phyloP scores from a whole-genome alignment of 495 filamentous ascomycete species.

The Symbiotaphrina buchneri region DNA sequence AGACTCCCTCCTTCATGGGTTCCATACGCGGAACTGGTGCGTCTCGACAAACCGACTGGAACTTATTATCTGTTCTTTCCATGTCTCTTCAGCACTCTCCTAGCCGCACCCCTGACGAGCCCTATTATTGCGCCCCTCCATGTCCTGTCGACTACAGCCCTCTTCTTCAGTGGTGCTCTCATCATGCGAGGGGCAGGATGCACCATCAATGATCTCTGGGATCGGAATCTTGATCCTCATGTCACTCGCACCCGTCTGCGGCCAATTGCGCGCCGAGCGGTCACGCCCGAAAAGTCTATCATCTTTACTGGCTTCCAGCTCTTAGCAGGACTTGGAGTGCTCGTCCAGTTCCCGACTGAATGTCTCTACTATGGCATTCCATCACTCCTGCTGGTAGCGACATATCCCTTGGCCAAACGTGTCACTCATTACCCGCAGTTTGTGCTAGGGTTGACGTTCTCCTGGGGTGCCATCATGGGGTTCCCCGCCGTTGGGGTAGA shows the following conservation, averaged over 20 bases:
- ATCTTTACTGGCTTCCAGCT: slow-evolving; percentile 69
- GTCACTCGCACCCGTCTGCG: slow-evolving; percentile 74
- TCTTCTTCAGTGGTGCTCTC: slow-evolving; percentile 74
- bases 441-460: slow-evolving; percentile 81
- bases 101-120: slow-evolving; percentile 34
- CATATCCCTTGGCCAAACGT: slow-evolving; percentile 82
- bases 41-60: slow-evolving; percentile 85
- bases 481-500: slow-evolving; percentile 84
- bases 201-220: slow-evolving; percentile 95
- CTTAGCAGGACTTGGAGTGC: slow-evolving; percentile 54
- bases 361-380: slow-evolving; percentile 82
- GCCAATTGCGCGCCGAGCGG: slow-evolving; percentile 70
- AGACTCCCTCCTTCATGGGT: slow-evolving; percentile 52
- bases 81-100: slow-evolving; percentile 68
- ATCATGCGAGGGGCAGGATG: slow-evolving; percentile 98
- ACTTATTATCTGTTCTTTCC: slow-evolving; percentile 94
- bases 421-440: slow-evolving; percentile 89
- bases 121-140: slow-evolving; percentile 33
- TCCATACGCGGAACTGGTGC: slow-evolving; percentile 82
- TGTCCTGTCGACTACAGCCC: slow-evolving; percentile 36
- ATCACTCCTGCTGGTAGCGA: slow-evolving; percentile 54
- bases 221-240: slow-evolving; percentile 75
- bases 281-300: slow-evolving; percentile 51
- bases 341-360: slow-evolving; percentile 66
- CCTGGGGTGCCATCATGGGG: slow-evolving; percentile 93